Evolutionary conservation across 1,284 basidiomycete species (phyloP), one percentile per base, ranked within the genome.

Genomic region (Crocinoboletus sp.): DNA sequence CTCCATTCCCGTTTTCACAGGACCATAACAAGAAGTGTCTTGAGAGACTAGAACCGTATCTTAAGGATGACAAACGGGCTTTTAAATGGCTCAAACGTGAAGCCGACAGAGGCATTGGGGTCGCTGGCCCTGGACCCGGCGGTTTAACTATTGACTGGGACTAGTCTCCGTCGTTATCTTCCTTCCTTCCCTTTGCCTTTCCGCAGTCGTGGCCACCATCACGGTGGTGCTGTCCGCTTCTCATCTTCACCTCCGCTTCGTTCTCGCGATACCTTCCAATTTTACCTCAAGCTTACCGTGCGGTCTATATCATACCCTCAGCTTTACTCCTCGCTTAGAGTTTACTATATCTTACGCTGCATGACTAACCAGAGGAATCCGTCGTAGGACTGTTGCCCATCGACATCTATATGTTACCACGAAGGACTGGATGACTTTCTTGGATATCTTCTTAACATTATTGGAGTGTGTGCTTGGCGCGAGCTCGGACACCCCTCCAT

Each of bases 21-120:
- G 82, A 83, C 24, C 94, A 99, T 65, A 96, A 99, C 65, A 80
- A 80, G 60, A 76, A 72, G 46, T 95, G 84, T 57, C 72, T 78
- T 38, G 78, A 83, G 31, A 78, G 78, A 54, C 71, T 98, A 16
- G 71, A 81, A 49, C 89, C 89, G 0, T 69, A 80, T 47, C 69
- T 97, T 44, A 77, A 80, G 50, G 79, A 86, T 34, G 92, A 94
- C 65, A 82, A 84, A 61, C 78, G 86, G 15, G 89, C 91, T 5
- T 56, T 87, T 49, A 82, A 78, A 57, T 95, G 89, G 87, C 74
- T 94, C 33, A 80, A 82, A 61, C 76, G 81, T 41, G 87, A 93
- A 64, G 75, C 79, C 19, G 76, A 83, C 39, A 76, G 84, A 37
- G 77, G 79, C 15, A 82, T 88, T 50, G 85, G 84, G 32, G 66